Percentiles rank a stretch among this genome's conserved stretches.
These are phyloP conservation scores for Nitzschia palea DNA, from an alignment of 108 stramenopile genomes.

Conservation along the genomic window DNA sequence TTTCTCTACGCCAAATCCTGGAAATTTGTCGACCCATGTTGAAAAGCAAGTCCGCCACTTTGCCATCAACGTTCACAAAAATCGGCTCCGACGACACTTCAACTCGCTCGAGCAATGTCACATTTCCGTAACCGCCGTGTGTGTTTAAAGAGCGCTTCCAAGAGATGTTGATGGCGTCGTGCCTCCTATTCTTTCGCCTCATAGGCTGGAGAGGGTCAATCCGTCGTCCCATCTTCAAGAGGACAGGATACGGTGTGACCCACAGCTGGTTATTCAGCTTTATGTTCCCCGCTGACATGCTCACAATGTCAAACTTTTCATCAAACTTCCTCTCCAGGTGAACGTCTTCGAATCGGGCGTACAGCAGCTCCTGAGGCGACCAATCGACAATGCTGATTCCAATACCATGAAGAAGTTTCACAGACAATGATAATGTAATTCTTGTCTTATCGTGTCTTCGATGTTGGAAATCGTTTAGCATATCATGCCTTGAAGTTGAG, in stretches of 20 bases:
- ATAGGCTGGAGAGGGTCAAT: background rate
- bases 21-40: conserved; percentile 31
- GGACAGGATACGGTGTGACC: conserved; percentile 66
- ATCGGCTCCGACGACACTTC: conserved; percentile 47
- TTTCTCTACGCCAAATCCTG: conserved; percentile 10
- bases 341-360: conserved; percentile 43
- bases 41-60: conserved; percentile 24
- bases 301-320: conserved; percentile 22
- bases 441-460: conserved; percentile 4
- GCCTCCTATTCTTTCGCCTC: conserved; percentile 29
- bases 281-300: conserved; percentile 39
- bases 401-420: conserved; percentile 20
- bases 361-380: conserved; percentile 60
- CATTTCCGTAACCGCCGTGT: conserved; percentile 25
- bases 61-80: conserved; percentile 44
- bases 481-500: conserved; percentile 18
- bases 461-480: conserved; percentile 21
- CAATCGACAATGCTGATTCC: conserved; percentile 71
- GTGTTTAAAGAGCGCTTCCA: conserved; percentile 23
- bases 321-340: conserved; percentile 26
- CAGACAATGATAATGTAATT: conserved; percentile 21
- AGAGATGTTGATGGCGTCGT: conserved; percentile 35
- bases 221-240: conserved; percentile 51
- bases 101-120: conserved; percentile 37
- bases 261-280: conserved; percentile 64